Evolutionary conservation across 805 yeast genomes (phyloP).

Genomic region (Ogataea pignaliae): DNA sequence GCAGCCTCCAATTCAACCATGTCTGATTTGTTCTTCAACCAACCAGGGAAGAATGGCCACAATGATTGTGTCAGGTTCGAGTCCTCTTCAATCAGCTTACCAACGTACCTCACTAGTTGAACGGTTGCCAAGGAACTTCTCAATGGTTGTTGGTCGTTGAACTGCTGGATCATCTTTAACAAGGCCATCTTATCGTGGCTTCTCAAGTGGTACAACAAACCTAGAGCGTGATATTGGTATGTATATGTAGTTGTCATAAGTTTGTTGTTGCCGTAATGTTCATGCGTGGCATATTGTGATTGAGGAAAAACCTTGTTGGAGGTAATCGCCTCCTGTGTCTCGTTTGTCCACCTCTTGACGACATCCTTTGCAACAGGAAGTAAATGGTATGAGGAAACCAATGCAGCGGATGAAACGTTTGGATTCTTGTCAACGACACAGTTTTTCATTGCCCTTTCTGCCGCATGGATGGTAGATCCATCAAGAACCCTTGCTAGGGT

Average conservation of each 20-base stretch:
- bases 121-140: slow-evolving; percentile 80
- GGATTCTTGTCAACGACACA: slow-evolving; percentile 91
- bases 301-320: slow-evolving; percentile 53
- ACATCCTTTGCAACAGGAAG: slow-evolving; percentile 88
- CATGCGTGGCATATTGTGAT: slow-evolving; percentile 48
- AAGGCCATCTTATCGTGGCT: slow-evolving; percentile 92
- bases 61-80: slow-evolving; percentile 54
- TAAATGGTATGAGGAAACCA: slow-evolving; percentile 85
- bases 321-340: slow-evolving; percentile 84
- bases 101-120: slow-evolving; percentile 78
- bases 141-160: slow-evolving; percentile 53
- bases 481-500: slow-evolving; percentile 88
- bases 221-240: slow-evolving; percentile 94
- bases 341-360: slow-evolving; percentile 90
- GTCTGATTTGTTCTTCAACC: slow-evolving; percentile 78
- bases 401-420: slow-evolving; percentile 86
- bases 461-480: slow-evolving; percentile 83
- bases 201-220: slow-evolving; percentile 80
- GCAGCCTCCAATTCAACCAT: slow-evolving; percentile 92
- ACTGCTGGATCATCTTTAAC: slow-evolving; percentile 81
- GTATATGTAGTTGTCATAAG: slow-evolving; percentile 69
- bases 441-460: slow-evolving; percentile 88
- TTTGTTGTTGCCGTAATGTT: slow-evolving; percentile 49
- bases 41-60: slow-evolving; percentile 60
- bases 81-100: slow-evolving; percentile 69